Evolutionary conservation across 331 rosid species (phyloP).

Genomic region (Erythrophleum ivorense): DNA sequence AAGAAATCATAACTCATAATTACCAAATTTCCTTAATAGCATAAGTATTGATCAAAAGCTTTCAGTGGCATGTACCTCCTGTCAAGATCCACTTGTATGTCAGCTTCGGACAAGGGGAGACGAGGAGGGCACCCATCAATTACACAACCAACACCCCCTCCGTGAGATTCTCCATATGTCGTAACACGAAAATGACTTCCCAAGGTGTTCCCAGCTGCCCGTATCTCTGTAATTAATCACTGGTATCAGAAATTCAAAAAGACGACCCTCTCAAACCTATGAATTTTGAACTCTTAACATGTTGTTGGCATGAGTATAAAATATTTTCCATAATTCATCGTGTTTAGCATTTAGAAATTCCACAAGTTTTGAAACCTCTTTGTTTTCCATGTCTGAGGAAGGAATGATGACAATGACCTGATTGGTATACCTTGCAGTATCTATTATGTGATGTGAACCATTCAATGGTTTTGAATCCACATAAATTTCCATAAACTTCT

Average conservation of each 20-base stretch:
- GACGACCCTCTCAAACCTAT: background rate
- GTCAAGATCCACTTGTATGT: constrained; percentile 88
- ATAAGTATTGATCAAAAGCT: background rate
- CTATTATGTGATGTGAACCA: no score
- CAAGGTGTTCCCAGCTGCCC: constrained; percentile 77
- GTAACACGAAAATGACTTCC: constrained; percentile 84
- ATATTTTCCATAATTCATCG: constrained; percentile 14
- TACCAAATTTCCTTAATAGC: constrained; percentile 10
- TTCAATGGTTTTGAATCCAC: no score
- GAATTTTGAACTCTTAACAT: no score
- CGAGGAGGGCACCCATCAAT: constrained; percentile 99
- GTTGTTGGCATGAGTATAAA: background rate
- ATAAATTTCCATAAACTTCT: no score
- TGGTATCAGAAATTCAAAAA: background rate
- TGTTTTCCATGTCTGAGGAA: no score
- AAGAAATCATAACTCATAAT: constrained; percentile 32
- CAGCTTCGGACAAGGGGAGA: constrained; percentile 67
- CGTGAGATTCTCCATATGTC: constrained; percentile 94
- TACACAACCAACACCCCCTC: constrained; percentile 95
- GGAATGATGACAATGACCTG: background rate
- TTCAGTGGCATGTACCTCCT: constrained; percentile 62
- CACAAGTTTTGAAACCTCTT: no score
- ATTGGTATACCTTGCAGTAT: background rate
- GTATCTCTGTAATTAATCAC: constrained; percentile 64
- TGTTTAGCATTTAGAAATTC: background rate